A percentile compares a stretch with the other conserved stretches of the same genome.
Conservation (phyloP, 768 basidiomycete genomes). For the Epithele typhae region DNA sequence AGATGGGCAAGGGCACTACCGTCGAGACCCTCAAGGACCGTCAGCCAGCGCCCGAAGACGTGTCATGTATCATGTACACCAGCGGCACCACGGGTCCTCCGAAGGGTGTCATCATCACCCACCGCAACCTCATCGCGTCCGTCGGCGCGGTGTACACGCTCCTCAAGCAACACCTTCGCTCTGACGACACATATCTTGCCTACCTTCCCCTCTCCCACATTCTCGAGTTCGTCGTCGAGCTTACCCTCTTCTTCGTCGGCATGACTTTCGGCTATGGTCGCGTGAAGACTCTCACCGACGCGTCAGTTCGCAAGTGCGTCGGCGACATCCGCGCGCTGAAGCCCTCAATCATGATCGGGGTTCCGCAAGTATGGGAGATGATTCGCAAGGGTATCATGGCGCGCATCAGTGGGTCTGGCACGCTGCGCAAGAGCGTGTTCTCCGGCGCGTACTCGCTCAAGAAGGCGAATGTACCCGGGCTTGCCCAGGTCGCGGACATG, state of each 20-base stretch:
- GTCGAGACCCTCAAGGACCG: constrained; percentile 45
- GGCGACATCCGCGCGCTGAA: constrained; percentile 83
- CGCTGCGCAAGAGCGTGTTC: constrained; percentile 73
- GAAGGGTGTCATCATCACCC: constrained; percentile 90
- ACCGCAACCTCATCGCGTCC: constrained; percentile 81
- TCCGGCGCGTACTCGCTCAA: constrained; percentile 73
- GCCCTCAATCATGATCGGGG: constrained; percentile 90
- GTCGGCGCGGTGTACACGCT: constrained; percentile 77
- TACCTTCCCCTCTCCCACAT: constrained; percentile 95
- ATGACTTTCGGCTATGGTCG: constrained; percentile 85
- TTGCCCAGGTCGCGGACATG: constrained; percentile 65
- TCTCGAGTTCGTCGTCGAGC: constrained; percentile 92
- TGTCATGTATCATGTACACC: constrained; percentile 80
- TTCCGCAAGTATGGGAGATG: constrained; percentile 95
- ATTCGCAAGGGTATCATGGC: constrained; percentile 91
- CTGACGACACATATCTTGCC: constrained; percentile 72
- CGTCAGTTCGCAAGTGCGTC: constrained; percentile 82
- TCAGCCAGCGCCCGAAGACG: constrained; percentile 47
- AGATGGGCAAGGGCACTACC: constrained; percentile 55
- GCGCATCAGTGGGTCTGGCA: constrained; percentile 69
- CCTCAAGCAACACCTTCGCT: constrained; percentile 58
- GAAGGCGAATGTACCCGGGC: constrained; percentile 60
- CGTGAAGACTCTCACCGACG: constrained; percentile 94
- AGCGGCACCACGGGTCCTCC: constrained; percentile 88
- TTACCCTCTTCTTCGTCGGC: constrained; percentile 68